phyloP scores from a whole-genome alignment of 108 stramenopile species.

The Nitzschia palea region DNA sequence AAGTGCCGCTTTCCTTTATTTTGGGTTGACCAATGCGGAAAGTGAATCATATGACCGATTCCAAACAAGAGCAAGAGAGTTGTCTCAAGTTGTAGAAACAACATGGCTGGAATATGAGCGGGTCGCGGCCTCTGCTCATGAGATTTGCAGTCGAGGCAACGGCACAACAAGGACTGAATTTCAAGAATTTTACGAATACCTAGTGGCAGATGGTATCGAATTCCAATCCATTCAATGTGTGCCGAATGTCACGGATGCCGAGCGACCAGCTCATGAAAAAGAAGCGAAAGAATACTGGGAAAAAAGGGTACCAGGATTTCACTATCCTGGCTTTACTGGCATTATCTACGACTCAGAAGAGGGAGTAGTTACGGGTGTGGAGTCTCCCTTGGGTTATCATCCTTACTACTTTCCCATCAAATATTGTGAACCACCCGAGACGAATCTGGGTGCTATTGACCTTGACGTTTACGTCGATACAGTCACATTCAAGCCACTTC shows the following conservation, averaged over 20 bases:
- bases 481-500: background rate
- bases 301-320: background rate
- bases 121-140: constrained; percentile 1
- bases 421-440: constrained; percentile 18
- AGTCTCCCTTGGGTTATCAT: background rate
- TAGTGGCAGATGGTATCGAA: constrained; percentile 23
- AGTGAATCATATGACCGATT: background rate
- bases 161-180: constrained; percentile 9
- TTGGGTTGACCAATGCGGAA: background rate
- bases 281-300: constrained; percentile 19
- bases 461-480: constrained; percentile 4
- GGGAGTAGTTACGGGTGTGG: background rate
- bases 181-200: constrained; percentile 40
- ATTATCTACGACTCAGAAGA: background rate
- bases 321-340: constrained; percentile 23
- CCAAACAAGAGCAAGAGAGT: background rate
- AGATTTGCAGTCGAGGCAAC: background rate
- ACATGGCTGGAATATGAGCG: constrained; percentile 4
- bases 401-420: constrained; percentile 30
- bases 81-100: background rate
- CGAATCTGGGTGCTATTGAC: constrained; percentile 23
- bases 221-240: constrained; percentile 32
- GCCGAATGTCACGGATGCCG: constrained; percentile 20
- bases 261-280: constrained; percentile 12
- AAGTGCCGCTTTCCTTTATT: background rate